A percentile compares a stretch with the other conserved stretches of the same genome.
Evolutionary conservation across 1,284 basidiomycete genomes (phyloP).

Genomic region (Ustilago vetiveriae): DNA sequence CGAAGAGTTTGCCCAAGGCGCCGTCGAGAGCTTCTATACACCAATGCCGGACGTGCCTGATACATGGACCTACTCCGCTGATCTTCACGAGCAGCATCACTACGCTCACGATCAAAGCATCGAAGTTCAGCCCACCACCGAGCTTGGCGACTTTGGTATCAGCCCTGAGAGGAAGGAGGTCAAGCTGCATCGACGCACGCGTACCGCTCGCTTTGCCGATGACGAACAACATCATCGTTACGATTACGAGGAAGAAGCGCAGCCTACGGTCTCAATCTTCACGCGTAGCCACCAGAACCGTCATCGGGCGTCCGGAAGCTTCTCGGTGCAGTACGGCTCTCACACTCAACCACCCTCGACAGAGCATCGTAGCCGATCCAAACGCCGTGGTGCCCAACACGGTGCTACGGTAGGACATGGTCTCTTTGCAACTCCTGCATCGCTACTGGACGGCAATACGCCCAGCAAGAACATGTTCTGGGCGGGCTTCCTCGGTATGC

Average conservation of each 20-base stretch:
- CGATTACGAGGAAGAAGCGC: constrained; percentile 7
- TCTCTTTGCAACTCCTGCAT: constrained; percentile 20
- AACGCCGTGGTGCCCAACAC: constrained; percentile 7
- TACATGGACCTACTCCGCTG: constrained; percentile 10
- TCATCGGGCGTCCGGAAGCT: constrained; percentile 19
- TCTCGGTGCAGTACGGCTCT: constrained; percentile 15
- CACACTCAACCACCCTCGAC: constrained; percentile 8
- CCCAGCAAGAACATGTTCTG: constrained; percentile 56
- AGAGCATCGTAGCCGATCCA: constrained; percentile 12
- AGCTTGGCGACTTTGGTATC: constrained; percentile 33
- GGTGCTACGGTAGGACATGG: constrained; percentile 1
- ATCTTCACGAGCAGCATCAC: constrained; percentile 4
- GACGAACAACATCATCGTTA: constrained; percentile 3
- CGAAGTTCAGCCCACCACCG: constrained; percentile 4
- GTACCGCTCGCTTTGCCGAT: constrained; percentile 40
- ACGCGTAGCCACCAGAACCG: constrained; percentile 27
- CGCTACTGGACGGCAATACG: constrained; percentile 29
- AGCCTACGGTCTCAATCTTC: constrained; percentile 34
- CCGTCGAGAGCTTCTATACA: constrained; percentile 30
- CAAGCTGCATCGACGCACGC: constrained; percentile 30
- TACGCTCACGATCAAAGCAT: neutral
- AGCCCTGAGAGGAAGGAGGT: constrained; percentile 31
- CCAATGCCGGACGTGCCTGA: constrained; percentile 24
- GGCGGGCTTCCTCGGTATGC: constrained; percentile 60
- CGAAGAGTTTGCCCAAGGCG: constrained; percentile 6